phyloP scores from a whole-genome alignment of 2,329 filamentous ascomycete genomes.

The Colletotrichum tropicicola region DNA sequence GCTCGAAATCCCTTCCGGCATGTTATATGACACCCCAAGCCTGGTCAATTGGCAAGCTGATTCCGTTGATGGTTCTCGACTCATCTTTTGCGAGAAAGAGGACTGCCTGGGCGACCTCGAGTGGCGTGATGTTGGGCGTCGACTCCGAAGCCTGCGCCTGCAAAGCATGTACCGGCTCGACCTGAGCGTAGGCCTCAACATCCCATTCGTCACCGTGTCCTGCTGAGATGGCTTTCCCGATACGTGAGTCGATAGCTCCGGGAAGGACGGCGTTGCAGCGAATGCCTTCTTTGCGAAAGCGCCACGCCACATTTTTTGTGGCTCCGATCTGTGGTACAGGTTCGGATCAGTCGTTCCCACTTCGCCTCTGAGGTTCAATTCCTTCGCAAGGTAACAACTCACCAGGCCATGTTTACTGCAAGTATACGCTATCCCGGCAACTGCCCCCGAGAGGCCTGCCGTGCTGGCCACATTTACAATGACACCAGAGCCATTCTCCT shows the following conservation, averaged over 20 bases:
- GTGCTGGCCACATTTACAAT: slow-evolving; percentile 53
- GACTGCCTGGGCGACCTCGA: slow-evolving; percentile 46
- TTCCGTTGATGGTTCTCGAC: slow-evolving; percentile 44
- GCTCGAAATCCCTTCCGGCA: not conserved
- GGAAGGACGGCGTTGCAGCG: slow-evolving; percentile 39
- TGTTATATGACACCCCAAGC: slow-evolving; percentile 44
- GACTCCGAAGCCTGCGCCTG: slow-evolving; percentile 35
- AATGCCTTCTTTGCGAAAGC: slow-evolving; percentile 53
- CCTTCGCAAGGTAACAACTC: slow-evolving; percentile 27
- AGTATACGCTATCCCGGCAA: slow-evolving; percentile 54
- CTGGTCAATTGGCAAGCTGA: slow-evolving; percentile 45
- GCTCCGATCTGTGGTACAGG: slow-evolving; percentile 45
- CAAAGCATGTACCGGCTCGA: slow-evolving; percentile 41
- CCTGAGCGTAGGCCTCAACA: slow-evolving; percentile 33
- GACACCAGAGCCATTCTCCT: slow-evolving; percentile 44
- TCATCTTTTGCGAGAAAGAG: slow-evolving; percentile 46
- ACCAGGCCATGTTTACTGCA: slow-evolving; percentile 53
- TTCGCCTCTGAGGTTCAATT: no score
- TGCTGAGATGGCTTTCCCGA: slow-evolving; percentile 36
- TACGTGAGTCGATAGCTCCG: slow-evolving; percentile 39
- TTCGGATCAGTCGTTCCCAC: not conserved
- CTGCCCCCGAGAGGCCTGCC: slow-evolving; percentile 45
- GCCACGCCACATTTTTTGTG: slow-evolving; percentile 56
- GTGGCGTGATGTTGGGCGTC: slow-evolving; percentile 36
- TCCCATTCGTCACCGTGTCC: slow-evolving; percentile 35